These are phyloP conservation scores for Periglandula ipomoeae DNA, from an alignment of 2,329 filamentous ascomycete species.

Conservation along the genomic window DNA sequence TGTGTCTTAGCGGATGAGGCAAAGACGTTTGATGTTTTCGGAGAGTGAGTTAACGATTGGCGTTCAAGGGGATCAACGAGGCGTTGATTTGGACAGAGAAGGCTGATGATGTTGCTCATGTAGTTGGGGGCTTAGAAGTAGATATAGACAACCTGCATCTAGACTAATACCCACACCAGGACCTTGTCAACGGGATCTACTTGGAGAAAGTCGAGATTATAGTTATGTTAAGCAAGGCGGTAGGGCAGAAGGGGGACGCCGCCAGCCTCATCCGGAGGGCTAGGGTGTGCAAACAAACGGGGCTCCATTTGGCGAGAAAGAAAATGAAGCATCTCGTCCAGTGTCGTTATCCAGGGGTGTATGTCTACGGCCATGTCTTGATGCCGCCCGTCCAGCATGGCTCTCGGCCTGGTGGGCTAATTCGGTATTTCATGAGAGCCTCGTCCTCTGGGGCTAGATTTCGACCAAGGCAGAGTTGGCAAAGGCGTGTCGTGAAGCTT, in stretches of 20 bases:
- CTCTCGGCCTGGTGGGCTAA: conserved; percentile 6
- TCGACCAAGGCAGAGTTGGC: background rate
- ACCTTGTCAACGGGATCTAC: conserved; percentile 9
- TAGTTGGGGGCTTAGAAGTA: conserved; percentile 12
- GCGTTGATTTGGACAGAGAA: background rate
- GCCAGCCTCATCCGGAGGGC: conserved; percentile 13
- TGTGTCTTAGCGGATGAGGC: background rate
- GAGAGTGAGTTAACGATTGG: background rate
- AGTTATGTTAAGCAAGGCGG: conserved; percentile 6
- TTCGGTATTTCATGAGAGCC: conserved; percentile 10
- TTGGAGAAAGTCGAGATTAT: conserved; percentile 5
- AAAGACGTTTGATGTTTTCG: background rate
- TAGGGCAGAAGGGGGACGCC: conserved; percentile 6
- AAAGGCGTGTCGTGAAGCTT: background rate
- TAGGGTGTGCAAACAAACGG: conserved; percentile 3
- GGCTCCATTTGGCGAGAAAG: background rate
- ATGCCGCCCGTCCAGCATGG: conserved; percentile 6
- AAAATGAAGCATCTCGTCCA: background rate
- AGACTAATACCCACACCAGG: conserved; percentile 3
- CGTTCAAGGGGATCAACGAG: background rate
- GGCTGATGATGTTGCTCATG: background rate
- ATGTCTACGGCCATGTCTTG: background rate
- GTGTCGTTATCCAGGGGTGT: background rate
- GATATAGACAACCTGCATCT: conserved; percentile 10
- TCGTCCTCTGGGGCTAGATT: conserved; percentile 3